Percentiles rank a stretch among this genome's conserved stretches.
phyloP scores from a whole-genome alignment of 306 rosid genomes.

The Ochetophila trinervis region DNA sequence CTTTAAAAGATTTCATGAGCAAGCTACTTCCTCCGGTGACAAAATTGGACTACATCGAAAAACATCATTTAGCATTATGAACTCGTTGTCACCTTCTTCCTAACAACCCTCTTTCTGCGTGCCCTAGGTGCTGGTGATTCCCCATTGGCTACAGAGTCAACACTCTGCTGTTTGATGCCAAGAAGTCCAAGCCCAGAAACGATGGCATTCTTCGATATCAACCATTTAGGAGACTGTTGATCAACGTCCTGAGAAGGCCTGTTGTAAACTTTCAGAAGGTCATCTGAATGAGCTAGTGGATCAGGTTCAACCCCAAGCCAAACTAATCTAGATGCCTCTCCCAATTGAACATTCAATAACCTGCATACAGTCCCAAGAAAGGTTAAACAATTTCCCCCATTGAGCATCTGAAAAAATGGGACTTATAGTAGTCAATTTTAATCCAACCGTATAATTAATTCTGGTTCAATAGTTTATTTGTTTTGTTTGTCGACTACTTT shows the following conservation, averaged over 20 bases:
- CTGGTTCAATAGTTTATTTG: too few species aligned
- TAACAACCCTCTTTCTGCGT: constrained; percentile 77
- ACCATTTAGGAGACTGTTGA: constrained; percentile 75
- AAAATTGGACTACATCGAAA: constrained; percentile 42
- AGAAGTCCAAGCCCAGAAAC: constrained; percentile 97
- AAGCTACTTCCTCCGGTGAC: constrained; percentile 30
- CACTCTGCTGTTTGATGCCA: constrained; percentile 73
- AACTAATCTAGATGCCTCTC: constrained; percentile 87
- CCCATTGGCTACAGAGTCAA: constrained; percentile 40
- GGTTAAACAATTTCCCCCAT: constrained; percentile 6
- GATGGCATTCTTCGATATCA: constrained; percentile 83
- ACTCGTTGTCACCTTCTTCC: constrained; percentile 79
- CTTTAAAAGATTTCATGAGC: neutral
- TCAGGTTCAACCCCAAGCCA: constrained; percentile 99
- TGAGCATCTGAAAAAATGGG: neutral
- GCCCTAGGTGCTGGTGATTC: constrained; percentile 68
- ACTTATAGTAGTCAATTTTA: too few species aligned
- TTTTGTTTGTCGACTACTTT: too few species aligned
- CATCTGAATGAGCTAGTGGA: constrained; percentile 76
- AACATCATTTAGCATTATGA: constrained; percentile 30
- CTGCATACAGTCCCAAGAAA: constrained; percentile 40
- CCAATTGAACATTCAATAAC: constrained; percentile 74
- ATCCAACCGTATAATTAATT: too few species aligned
- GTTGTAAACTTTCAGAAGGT: constrained; percentile 70
- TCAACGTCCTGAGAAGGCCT: constrained; percentile 64